Base-by-base conservation (phyloP, 2,329 filamentous ascomycete species). In the Fusarium gaditjirri region DNA sequence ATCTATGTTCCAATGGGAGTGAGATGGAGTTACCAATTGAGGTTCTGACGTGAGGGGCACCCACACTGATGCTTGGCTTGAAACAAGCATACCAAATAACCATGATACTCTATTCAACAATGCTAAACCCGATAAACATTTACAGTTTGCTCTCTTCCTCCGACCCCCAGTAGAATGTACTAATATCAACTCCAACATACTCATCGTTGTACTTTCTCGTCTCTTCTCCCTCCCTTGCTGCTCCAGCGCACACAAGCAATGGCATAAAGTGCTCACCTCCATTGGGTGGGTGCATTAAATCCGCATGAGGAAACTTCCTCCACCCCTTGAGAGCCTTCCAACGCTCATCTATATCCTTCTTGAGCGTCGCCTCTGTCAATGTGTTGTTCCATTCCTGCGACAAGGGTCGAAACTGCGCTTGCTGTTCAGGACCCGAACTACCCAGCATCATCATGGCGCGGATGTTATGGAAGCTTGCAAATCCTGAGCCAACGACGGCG, bases 221-320 rank as follows among this genome's bases (percentile, higher is more conserved):
- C 76, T 78, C 78, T 53, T 84, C 86, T 2, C 76, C 79, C 25
- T 84, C 84, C 17, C 78, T 83, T 1, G 85, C 87, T 0, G 84
- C 84, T 2, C 86, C 87, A 7, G 87, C 86, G 72, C 86, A 87
- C 36, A 90, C 88, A 49, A 89, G 76, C 78, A 90, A 76, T 64
- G 88, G 88, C 83, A 90, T 78, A 60, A 90, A 89, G 71, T 90
- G 88, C 79, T 90, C 88, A 0, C 86, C 87, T 1, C 85, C 87
- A 14, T 81, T 76, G 3, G 79, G 78, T 6, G 88, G 88, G 75
- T 90, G 88, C 83, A 88, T 87, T 17, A 84, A 81, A 67, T 86
- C 85, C 2, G 85, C 83, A 36, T 82, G 76, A 0, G 85, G 84
- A 70, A 88, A 81, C 6, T 75, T 75, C 60, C 87, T 81, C 87